Evolutionary conservation across 371 early-diverging fungal species (phyloP).

Genomic region (Mucor saturninus): DNA sequence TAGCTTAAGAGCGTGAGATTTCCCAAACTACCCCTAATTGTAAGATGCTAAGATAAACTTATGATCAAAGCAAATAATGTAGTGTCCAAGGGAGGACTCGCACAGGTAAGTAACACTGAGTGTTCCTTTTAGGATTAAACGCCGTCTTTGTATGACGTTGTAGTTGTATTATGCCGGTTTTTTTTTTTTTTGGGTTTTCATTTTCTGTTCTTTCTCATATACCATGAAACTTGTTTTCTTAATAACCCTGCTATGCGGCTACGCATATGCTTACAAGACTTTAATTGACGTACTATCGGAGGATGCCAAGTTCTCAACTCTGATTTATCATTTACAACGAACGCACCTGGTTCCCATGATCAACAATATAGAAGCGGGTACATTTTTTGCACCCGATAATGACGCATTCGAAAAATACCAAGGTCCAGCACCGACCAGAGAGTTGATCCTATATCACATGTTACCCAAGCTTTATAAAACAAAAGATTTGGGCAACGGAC

Average conservation of each 20-base stretch:
- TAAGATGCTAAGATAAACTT: not conserved
- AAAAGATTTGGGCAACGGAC: constrained; percentile 35
- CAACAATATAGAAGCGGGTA: constrained; percentile 51
- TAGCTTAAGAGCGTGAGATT: no score
- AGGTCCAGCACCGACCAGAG: constrained; percentile 28
- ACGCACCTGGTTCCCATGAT: constrained; percentile 34
- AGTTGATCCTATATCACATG: constrained; percentile 50
- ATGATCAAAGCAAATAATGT: not conserved
- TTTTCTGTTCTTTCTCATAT: no score
- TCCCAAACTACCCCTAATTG: no score
- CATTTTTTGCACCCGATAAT: constrained; percentile 62
- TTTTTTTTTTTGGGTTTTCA: no score
- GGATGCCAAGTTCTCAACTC: constrained; percentile 31
- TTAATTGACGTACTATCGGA: constrained; percentile 43
- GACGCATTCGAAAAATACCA: constrained; percentile 45
- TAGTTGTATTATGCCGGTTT: no score
- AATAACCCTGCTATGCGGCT: not conserved
- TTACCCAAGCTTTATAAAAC: constrained; percentile 29
- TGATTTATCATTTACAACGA: constrained; percentile 39
- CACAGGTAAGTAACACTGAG: no score
- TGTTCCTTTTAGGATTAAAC: no score
- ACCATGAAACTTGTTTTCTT: not conserved
- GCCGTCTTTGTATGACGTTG: no score
- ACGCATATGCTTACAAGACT: constrained; percentile 31
- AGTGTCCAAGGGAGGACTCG: no score